Percentiles rank a stretch among this genome's conserved stretches.
Conservation (phyloP, 331 rosid species). For the Quercus lobata region DNA sequence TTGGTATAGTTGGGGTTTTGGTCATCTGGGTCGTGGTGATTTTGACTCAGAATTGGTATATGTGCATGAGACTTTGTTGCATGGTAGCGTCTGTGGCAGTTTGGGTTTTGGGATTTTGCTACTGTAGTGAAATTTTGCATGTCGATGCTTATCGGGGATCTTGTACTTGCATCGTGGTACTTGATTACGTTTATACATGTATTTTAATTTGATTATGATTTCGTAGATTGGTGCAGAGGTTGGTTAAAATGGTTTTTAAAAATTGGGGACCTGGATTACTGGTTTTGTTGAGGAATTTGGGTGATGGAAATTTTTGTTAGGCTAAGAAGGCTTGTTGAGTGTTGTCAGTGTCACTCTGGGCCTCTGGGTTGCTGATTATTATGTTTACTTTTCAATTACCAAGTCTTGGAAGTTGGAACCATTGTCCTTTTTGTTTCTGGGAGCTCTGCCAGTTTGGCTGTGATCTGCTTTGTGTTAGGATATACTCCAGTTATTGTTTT, state of each 20-base stretch:
- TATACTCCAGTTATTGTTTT: not conserved
- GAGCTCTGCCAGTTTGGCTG: not conserved
- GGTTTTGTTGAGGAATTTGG: not conserved
- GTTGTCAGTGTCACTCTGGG: not conserved
- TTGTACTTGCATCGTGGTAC: not conserved
- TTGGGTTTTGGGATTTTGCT: conserved; percentile 9
- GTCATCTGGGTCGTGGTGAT: not conserved
- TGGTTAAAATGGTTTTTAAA: not conserved
- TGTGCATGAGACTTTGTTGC: conserved; percentile 26
- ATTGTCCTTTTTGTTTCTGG: not conserved
- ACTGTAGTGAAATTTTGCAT: not conserved
- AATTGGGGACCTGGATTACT: not conserved
- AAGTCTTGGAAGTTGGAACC: not conserved
- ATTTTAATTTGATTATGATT: not conserved
- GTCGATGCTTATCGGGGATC: conserved; percentile 9
- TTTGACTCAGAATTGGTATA: not conserved
- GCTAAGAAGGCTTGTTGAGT: not conserved
- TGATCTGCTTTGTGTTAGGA: not conserved
- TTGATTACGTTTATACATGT: not conserved
- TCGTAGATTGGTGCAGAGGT: not conserved
- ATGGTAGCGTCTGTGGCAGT: conserved; percentile 16
- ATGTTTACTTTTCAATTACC: not conserved
- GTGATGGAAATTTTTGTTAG: not conserved
- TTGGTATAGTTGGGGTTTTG: conserved; percentile 22
- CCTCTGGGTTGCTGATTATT: not conserved